A percentile compares a stretch with the other conserved stretches of the same genome.
Conservation (phyloP, 768 basidiomycete genomes). For the Boletus subparvulus region DNA sequence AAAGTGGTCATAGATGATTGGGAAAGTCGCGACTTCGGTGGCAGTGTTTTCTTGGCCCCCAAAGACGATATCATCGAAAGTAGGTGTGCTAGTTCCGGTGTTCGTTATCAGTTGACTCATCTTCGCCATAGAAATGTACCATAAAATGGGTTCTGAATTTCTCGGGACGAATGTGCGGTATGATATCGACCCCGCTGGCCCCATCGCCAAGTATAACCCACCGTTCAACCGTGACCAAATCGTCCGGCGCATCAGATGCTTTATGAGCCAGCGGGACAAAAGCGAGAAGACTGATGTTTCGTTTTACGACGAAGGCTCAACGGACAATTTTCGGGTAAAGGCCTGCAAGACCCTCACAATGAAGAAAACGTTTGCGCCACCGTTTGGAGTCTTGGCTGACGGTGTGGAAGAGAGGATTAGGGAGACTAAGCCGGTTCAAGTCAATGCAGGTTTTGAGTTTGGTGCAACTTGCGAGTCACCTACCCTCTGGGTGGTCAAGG, state of each 20-base stretch:
- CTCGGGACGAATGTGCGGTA: constrained; percentile 9
- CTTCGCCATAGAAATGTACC: constrained; percentile 10
- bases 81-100: background rate
- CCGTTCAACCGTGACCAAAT: background rate
- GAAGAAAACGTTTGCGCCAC: constrained; percentile 12
- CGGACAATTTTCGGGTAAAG: background rate
- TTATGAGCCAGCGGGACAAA: constrained; percentile 13
- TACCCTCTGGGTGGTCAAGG: constrained; percentile 14
- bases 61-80: constrained; percentile 10
- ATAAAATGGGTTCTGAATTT: constrained; percentile 11
- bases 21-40: constrained; percentile 7
- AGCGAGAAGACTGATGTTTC: background rate
- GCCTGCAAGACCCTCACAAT: constrained; percentile 3
- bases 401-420: background rate
- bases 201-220: background rate
- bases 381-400: background rate
- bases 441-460: constrained; percentile 6
- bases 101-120: background rate
- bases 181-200: background rate
- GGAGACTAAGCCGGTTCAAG: background rate
- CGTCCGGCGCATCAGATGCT: constrained; percentile 6
- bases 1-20: constrained; percentile 13
- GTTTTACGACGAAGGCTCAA: background rate
- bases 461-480: background rate
- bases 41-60: constrained; percentile 7